phyloP scores from a whole-genome alignment of 2,329 filamentous ascomycete species.

The Aureobasidium sp. region DNA sequence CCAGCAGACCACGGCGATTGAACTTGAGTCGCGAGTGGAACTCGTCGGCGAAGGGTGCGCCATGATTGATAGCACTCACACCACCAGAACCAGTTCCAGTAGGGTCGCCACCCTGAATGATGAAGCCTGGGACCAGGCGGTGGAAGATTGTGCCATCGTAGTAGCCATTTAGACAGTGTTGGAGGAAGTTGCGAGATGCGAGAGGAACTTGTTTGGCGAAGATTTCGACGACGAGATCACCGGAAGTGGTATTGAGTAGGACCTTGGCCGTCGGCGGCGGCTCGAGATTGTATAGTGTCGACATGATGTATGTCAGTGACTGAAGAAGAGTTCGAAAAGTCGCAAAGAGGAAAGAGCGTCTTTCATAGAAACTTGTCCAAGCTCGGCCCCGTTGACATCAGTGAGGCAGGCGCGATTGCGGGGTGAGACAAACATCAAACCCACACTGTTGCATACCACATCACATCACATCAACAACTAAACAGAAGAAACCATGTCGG shows the following conservation, averaged over 20 bases:
- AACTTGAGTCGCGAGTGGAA: slow-evolving; percentile 89
- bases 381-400: slow-evolving; percentile 9
- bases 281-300: slow-evolving; percentile 85
- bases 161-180: slow-evolving; percentile 90
- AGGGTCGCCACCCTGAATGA: slow-evolving; percentile 90
- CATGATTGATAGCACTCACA: slow-evolving; percentile 84
- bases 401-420: neutral
- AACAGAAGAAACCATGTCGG: slow-evolving; percentile 28
- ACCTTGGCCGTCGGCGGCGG: slow-evolving; percentile 89
- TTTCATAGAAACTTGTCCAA: neutral
- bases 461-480: neutral
- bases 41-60: slow-evolving; percentile 76
- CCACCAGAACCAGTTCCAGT: slow-evolving; percentile 88
- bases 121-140: slow-evolving; percentile 82
- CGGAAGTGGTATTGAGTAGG: slow-evolving; percentile 79
- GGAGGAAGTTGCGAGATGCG: slow-evolving; percentile 89
- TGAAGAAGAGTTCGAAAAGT: neutral
- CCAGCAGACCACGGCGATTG: slow-evolving; percentile 79
- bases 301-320: slow-evolving; percentile 53
- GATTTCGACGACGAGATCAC: slow-evolving; percentile 83
- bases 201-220: slow-evolving; percentile 93
- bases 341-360: neutral
- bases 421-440: neutral
- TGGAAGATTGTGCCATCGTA: slow-evolving; percentile 94
- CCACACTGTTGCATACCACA: neutral